phyloP scores from a whole-genome alignment of 2,329 filamentous ascomycete genomes.

The Cordyceps cateniannulata region DNA sequence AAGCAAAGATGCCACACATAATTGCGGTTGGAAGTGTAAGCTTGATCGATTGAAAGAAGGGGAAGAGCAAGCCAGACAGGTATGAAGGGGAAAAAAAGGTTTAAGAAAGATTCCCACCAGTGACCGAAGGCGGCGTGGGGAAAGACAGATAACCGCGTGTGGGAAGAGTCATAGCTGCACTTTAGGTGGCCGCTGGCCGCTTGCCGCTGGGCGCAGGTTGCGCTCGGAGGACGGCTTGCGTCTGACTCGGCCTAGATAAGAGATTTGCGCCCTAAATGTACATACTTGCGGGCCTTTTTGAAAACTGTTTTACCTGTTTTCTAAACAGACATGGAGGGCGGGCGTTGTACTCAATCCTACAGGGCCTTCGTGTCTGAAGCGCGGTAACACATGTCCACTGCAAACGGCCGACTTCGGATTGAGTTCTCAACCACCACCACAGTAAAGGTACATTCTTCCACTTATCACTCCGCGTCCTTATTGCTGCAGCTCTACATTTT shows the following conservation, averaged over 20 bases:
- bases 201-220: neutral
- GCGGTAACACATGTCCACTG: neutral
- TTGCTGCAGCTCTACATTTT: neutral
- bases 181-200: neutral
- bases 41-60: conserved; percentile 10
- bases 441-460: neutral
- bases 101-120: neutral
- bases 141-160: neutral
- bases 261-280: neutral
- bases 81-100: neutral
- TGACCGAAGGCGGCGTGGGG: conserved; percentile 13
- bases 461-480: neutral
- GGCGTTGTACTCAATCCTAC: neutral
- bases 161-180: conserved; percentile 3
- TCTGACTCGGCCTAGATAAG: conserved; percentile 3
- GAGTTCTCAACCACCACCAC: neutral
- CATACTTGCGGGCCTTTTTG: neutral
- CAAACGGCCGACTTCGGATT: conserved; percentile 12
- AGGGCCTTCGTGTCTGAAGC: neutral
- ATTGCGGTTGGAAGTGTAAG: conserved; percentile 31
- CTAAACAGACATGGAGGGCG: neutral
- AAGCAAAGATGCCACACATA: conserved; percentile 98
- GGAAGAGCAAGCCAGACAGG: neutral
- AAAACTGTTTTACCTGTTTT: neutral
- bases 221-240: neutral